phyloP scores from a whole-genome alignment of 768 basidiomycete genomes.

The Omphalotus guepiniiformis region DNA sequence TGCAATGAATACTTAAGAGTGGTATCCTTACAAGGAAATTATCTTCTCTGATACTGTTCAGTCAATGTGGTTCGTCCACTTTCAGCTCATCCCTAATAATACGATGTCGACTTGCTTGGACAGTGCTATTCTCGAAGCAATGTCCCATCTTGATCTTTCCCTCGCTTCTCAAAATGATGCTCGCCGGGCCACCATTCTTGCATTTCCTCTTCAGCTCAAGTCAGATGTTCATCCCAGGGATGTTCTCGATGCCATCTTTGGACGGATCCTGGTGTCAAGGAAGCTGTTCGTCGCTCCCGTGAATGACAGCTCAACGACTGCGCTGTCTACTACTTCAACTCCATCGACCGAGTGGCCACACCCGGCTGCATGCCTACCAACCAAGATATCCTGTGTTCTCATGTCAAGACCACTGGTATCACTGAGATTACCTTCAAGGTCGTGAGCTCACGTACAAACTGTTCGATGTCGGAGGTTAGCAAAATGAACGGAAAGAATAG shows the following conservation, averaged over 20 bases:
- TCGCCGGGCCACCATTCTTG: slow-evolving; percentile 60
- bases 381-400: slow-evolving; percentile 89
- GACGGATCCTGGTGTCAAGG: slow-evolving; percentile 71
- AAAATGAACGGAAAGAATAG: slow-evolving; percentile 80
- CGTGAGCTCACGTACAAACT: slow-evolving; percentile 84
- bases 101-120: too few relatives aligned
- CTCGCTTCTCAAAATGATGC: slow-evolving; percentile 67
- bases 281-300: slow-evolving; percentile 78
- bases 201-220: slow-evolving; percentile 77
- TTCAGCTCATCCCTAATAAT: slow-evolving; percentile 1
- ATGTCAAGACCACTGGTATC: slow-evolving; percentile 97
- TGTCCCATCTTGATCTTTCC: slow-evolving; percentile 75
- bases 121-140: slow-evolving; percentile 87
- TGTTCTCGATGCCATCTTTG: slow-evolving; percentile 79
- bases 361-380: slow-evolving; percentile 84
- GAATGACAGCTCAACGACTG: slow-evolving; percentile 98
- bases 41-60: slow-evolving; percentile 92
- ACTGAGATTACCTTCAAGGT: slow-evolving; percentile 91
- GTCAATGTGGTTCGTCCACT: slow-evolving; percentile 74
- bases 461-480: slow-evolving; percentile 85
- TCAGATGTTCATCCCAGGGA: slow-evolving; percentile 69
- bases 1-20: slow-evolving; percentile 86
- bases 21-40: slow-evolving; percentile 92
- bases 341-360: slow-evolving; percentile 78
- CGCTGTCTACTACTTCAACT: slow-evolving; percentile 93